phyloP scores from a whole-genome alignment of 2,329 filamentous ascomycete genomes.

The Lachnellula willkommii region DNA sequence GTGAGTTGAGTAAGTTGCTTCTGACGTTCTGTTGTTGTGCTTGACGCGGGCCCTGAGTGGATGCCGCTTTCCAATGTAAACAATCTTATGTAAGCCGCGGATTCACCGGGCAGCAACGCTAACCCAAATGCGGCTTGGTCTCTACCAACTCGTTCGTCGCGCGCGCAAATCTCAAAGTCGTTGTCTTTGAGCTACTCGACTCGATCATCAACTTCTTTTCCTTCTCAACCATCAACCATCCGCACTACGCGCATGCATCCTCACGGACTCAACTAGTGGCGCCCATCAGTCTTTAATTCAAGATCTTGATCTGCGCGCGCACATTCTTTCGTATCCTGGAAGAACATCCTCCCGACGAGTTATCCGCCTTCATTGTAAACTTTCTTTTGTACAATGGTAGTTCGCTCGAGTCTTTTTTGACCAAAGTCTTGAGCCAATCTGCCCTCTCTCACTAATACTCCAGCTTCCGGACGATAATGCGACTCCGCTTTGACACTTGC shows the following conservation, averaged over 20 bases:
- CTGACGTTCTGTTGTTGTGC: not conserved
- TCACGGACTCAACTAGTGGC: not conserved
- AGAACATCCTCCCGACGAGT: not conserved
- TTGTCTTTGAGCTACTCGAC: not conserved
- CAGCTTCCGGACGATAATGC: conserved; percentile 13
- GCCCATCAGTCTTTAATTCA: conserved; percentile 6
- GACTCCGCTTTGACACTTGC: conserved; percentile 8
- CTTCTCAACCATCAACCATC: not conserved
- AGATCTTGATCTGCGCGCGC: conserved; percentile 7
- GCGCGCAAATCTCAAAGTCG: not conserved
- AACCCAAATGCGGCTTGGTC: too few relatives aligned
- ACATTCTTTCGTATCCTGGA: conserved; percentile 1
- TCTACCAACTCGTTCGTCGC: not conserved
- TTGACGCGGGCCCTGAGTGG: conserved; percentile 3
- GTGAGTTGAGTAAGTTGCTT: not conserved
- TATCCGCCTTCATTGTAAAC: conserved; percentile 8
- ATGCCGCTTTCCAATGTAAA: conserved; percentile 1
- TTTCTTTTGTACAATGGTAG: conserved; percentile 22
- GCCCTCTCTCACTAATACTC: conserved; percentile 14
- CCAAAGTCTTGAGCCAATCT: conserved; percentile 12
- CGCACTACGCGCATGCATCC: not conserved
- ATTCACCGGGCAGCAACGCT: not conserved
- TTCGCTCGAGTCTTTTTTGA: conserved; percentile 17
- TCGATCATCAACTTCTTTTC: not conserved
- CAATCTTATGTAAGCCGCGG: not conserved